phyloP scores from a whole-genome alignment of 1,139 yeast genomes.

The Nakaseomyces delphensis region DNA sequence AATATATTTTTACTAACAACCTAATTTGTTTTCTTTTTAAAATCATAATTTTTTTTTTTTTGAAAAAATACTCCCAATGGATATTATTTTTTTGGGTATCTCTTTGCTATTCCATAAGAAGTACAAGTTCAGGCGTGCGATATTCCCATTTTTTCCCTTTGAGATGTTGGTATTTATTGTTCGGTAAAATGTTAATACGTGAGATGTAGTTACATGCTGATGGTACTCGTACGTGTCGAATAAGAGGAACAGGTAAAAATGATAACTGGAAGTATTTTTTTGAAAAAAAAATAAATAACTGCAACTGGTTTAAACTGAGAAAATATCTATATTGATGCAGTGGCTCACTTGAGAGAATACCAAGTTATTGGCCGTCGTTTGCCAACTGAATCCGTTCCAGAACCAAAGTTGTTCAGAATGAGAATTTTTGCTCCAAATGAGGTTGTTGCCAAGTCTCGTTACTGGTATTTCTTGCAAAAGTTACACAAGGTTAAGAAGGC shows the following conservation, averaged over 20 bases:
- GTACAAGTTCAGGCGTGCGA: neutral
- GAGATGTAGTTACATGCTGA: neutral
- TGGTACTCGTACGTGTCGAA: too few relatives aligned
- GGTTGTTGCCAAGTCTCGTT: slow-evolving; percentile 99
- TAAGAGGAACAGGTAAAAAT: neutral
- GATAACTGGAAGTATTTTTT: neutral
- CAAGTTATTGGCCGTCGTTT: slow-evolving; percentile 99
- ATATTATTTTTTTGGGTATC: neutral
- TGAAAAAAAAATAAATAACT: neutral
- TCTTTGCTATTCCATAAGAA: neutral
- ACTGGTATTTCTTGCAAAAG: slow-evolving; percentile 99
- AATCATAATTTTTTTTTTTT: neutral
- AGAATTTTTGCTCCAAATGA: slow-evolving; percentile 99
- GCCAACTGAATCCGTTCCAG: slow-evolving; percentile 98
- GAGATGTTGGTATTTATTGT: too few relatives aligned
- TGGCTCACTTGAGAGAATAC: slow-evolving; percentile 97
- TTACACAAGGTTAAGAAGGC: slow-evolving; percentile 99
- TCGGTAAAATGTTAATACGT: too few relatives aligned
- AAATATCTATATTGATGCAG: slow-evolving; percentile 21
- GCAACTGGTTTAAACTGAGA: neutral
- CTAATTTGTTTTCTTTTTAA: neutral
- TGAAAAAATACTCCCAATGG: neutral
- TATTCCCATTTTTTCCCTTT: neutral
- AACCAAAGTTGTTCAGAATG: slow-evolving; percentile 99
- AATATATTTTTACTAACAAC: neutral